A percentile compares a stretch with the other conserved stretches of the same genome.
phyloP scores from a whole-genome alignment of 805 yeast genomes.

The Tetrapisispora fleetii region DNA sequence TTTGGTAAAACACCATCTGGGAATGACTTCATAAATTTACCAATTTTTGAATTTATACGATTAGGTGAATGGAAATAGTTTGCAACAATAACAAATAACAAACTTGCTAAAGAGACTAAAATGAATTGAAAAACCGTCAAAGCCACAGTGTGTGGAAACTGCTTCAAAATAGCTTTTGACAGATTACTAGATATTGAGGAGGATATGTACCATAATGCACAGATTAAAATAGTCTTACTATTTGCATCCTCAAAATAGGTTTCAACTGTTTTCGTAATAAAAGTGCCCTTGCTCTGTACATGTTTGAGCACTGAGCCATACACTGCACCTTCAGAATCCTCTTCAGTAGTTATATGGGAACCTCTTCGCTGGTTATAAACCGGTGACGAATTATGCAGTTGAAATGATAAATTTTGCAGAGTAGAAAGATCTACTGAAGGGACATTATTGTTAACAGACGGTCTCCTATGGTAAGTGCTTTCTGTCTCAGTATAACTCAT shows the following conservation, averaged over 20 bases:
- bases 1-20: constrained; percentile 30
- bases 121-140: constrained; percentile 81
- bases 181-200: constrained; percentile 77
- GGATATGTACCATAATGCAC: constrained; percentile 69
- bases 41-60: constrained; percentile 8
- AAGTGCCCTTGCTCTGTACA: neutral
- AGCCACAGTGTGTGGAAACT: constrained; percentile 74
- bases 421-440: neutral
- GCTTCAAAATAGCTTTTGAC: constrained; percentile 63
- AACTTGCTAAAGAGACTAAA: constrained; percentile 55
- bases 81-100: constrained; percentile 34
- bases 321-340: neutral
- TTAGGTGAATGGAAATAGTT: constrained; percentile 37
- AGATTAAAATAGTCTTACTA: constrained; percentile 40
- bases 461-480: neutral
- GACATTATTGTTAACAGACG: neutral
- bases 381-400: neutral
- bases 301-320: neutral
- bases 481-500: neutral
- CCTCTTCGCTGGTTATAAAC: neutral
- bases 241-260: neutral
- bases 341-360: neutral
- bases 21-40: constrained; percentile 15
- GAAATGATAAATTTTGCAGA: neutral
- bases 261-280: neutral